phyloP scores from a whole-genome alignment of 2,329 filamentous ascomycete genomes.

The Rhynchosporium secalis region DNA sequence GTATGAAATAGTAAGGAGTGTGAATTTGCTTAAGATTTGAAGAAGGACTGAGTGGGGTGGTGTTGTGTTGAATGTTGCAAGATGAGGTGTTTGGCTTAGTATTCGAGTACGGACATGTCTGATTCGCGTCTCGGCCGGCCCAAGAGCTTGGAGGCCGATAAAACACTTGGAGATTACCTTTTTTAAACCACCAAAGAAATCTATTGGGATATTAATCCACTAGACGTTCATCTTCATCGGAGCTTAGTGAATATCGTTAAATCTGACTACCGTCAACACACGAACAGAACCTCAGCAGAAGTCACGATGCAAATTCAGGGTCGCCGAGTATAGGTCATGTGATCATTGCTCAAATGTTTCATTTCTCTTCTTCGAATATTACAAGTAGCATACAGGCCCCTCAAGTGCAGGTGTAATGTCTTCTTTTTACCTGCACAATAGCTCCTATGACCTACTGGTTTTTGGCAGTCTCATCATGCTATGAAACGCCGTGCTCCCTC shows the following conservation, averaged over 20 bases:
- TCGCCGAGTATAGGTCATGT: constrained; percentile 19
- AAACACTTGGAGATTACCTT: constrained; percentile 22
- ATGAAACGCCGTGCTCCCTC: constrained; percentile 22
- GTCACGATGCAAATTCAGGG: background rate
- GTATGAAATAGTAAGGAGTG: constrained; percentile 23
- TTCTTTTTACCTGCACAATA: constrained; percentile 9
- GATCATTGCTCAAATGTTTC: constrained; percentile 18
- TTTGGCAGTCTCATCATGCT: constrained; percentile 3
- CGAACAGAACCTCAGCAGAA: background rate
- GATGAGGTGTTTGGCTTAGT: constrained; percentile 16
- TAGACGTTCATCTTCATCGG: too few relatives aligned
- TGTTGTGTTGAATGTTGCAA: constrained; percentile 11
- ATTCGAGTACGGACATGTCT: constrained; percentile 7
- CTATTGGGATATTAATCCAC: background rate
- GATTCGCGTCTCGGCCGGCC: constrained; percentile 29
- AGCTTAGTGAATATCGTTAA: too few relatives aligned
- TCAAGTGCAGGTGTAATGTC: constrained; percentile 2
- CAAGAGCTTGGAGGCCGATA: constrained; percentile 26
- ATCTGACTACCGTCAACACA: too few relatives aligned
- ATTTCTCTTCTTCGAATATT: constrained; percentile 28
- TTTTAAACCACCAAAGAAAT: background rate
- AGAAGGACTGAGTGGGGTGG: background rate
- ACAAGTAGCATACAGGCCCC: constrained; percentile 23
- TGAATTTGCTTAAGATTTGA: constrained; percentile 9
- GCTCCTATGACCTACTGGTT: background rate